Evolutionary conservation across 2,329 filamentous ascomycete species (phyloP), one percentile per base, ranked within the genome.

Genomic region (Botryotinia convoluta): DNA sequence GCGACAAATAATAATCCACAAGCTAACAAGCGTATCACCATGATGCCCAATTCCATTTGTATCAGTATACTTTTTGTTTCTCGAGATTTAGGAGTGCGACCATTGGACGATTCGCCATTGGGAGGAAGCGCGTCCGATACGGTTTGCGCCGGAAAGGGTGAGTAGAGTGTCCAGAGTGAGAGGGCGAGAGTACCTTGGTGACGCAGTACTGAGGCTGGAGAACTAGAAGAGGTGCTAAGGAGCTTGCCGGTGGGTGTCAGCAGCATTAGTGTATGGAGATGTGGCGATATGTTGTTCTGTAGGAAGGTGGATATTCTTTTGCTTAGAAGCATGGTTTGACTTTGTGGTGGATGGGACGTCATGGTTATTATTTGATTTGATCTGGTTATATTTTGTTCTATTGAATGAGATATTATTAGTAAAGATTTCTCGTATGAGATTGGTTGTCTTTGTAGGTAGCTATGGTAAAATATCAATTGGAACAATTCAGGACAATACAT

Each of bases 261-360:
- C 62, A 91, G 84, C 74, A 90, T 85, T 72, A 89, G 85, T 4
- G 88, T 89, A 74, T 88, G 88, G 45, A 91, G 84, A 74, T 86
- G 83, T 6, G 87, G 80, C 1, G 79, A 77, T 12, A 86, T 87
- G 76, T 89, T 87, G 80, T 89, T 88, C 79, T 86, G 84, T 64
- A 91, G 87, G 81, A 91, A 91, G 74, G 86, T 83, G 42, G 88
- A 89, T 76, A 91, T 86, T 75, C 88, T 88, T 81, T 90, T 91
- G 51, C 87, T 90, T 74, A 93, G 85, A 82, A 94, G 85, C 80
- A 82, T 81, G 37, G 75, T 79, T 74, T 78, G 74, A 16, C 39
- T 72, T 10, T 64, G 70, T 14, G 79, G 74, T 75, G 77, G 78
- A 62, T 71, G 71, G 70, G 62, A 72, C 72, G 72, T 44, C 45